Evolutionary conservation across 805 yeast species (phyloP).

Genomic region (Saccharomycopsis sp.): DNA sequence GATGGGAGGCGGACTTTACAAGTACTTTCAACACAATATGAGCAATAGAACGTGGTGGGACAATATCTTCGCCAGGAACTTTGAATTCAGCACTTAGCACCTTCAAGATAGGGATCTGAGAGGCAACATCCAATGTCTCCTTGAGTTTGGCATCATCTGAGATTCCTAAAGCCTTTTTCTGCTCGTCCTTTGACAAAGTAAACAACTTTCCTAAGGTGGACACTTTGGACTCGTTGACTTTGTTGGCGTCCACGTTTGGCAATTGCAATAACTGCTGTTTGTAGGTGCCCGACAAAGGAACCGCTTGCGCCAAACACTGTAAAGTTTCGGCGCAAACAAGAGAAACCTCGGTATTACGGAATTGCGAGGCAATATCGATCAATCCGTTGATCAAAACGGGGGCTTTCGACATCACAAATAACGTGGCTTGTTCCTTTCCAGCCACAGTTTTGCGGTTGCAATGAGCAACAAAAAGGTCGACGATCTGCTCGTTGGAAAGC

Average conservation of each 20-base stretch:
- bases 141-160: constrained; percentile 38
- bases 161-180: constrained; percentile 50
- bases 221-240: constrained; percentile 38
- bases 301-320: constrained; percentile 71
- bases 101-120: constrained; percentile 60
- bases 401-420: constrained; percentile 53
- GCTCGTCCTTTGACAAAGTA: constrained; percentile 49
- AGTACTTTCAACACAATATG: constrained; percentile 72
- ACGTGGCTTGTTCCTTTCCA: constrained; percentile 36
- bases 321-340: constrained; percentile 56
- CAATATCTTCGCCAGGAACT: constrained; percentile 78
- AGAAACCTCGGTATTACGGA: constrained; percentile 66
- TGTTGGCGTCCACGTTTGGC: constrained; percentile 56
- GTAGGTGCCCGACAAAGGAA: constrained; percentile 40
- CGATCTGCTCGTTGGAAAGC: constrained; percentile 41
- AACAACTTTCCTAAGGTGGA: constrained; percentile 65
- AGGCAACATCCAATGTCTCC: constrained; percentile 48
- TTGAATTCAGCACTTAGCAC: constrained; percentile 64
- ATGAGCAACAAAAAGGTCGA: constrained; percentile 47
- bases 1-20: constrained; percentile 66
- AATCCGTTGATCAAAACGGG: constrained; percentile 65
- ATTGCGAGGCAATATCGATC: constrained; percentile 73
- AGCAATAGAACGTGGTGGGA: constrained; percentile 66
- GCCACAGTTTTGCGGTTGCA: constrained; percentile 42
- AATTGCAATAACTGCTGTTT: constrained; percentile 71